Conservation (phyloP, 169 alveolate genomes). For the Amoebophrya sp. region DNA sequence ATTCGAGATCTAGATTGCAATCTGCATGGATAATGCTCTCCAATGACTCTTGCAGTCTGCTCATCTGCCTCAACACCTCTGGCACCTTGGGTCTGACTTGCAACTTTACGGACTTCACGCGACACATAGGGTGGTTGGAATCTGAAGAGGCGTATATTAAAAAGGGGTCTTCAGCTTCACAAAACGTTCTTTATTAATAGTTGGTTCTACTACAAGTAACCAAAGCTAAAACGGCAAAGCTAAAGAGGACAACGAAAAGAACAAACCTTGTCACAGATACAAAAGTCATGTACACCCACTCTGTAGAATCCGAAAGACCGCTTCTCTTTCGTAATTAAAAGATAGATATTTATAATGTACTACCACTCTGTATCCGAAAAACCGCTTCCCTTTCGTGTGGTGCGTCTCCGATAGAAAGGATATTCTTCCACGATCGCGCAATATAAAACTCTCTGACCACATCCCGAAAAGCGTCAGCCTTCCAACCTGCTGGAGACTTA, state of each 20-base stretch:
- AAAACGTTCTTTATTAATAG: no score
- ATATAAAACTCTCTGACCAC: background rate
- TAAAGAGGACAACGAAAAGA: no score
- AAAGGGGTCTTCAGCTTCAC: no score
- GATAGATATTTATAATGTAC: no score
- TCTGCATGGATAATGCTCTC: background rate
- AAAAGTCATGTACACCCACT: no score
- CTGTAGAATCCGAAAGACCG: no score
- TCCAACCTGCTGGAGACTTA: conserved; percentile 37
- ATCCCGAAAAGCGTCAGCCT: conserved; percentile 35
- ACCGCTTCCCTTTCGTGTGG: conserved; percentile 35
- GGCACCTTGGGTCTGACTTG: background rate
- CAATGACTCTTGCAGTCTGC: background rate
- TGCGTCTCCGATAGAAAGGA: conserved; percentile 33
- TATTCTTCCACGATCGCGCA: background rate
- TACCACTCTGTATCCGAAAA: background rate
- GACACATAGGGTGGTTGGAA: background rate
- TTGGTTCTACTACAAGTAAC: no score
- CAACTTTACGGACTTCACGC: background rate
- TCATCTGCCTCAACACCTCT: background rate
- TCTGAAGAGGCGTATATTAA: no score
- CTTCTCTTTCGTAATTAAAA: no score
- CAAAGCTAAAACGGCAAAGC: no score
- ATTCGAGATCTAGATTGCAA: background rate
- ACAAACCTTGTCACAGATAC: no score